Conservation (phyloP, 1,284 basidiomycete species). For the Cryptococcus sp. region DNA sequence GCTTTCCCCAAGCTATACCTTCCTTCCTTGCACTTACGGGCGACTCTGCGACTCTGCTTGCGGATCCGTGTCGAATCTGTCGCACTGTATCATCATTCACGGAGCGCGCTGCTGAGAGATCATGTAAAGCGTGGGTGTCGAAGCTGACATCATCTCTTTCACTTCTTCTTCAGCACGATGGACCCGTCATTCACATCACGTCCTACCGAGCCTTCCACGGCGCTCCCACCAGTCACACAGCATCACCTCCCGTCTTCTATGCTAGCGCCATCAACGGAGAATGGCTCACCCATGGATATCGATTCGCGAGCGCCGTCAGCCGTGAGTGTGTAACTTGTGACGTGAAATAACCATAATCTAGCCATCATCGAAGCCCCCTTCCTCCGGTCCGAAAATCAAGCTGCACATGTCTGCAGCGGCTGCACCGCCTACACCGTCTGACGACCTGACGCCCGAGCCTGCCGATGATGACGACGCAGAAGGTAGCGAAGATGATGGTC, state of each 20-base stretch:
- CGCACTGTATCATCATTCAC: too few species aligned
- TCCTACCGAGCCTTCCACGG: constrained; percentile 7
- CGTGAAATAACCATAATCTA: neutral
- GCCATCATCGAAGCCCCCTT: constrained; percentile 10
- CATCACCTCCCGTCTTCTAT: constrained; percentile 29
- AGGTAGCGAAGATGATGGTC: constrained; percentile 17
- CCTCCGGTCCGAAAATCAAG: constrained; percentile 14
- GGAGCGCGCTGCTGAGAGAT: too few species aligned
- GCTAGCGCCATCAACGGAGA: constrained; percentile 13
- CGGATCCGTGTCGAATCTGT: too few species aligned
- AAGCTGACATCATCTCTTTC: neutral
- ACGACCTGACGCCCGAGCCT: constrained; percentile 27
- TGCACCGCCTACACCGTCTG: constrained; percentile 14
- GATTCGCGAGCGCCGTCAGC: too few species aligned
- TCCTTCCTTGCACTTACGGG: too few species aligned
- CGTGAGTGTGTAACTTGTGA: too few species aligned
- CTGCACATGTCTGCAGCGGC: constrained; percentile 15
- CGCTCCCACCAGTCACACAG: constrained; percentile 9
- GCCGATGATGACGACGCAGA: constrained; percentile 22
- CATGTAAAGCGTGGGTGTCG: too few species aligned
- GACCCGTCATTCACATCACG: constrained; percentile 11
- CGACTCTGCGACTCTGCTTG: too few species aligned
- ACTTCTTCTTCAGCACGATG: constrained; percentile 1
- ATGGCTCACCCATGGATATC: neutral
- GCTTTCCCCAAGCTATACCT: too few species aligned